Evolutionary conservation across 1,284 basidiomycete genomes (phyloP), one percentile per base, ranked within the genome.

Genomic region (Heterobasidion occidentale): DNA sequence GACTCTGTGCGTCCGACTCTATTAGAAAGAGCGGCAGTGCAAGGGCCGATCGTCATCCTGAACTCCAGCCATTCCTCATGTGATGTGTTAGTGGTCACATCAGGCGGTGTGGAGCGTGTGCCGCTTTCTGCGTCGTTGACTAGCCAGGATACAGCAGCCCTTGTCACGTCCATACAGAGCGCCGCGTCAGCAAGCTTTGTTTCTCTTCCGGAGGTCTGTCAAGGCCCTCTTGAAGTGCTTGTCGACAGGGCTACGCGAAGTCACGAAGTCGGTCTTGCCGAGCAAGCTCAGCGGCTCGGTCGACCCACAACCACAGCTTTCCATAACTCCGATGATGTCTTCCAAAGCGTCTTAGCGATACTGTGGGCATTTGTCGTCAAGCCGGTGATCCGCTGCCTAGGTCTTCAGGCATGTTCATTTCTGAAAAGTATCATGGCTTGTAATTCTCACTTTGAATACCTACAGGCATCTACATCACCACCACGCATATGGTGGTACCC

Each of bases 401-500:
- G 27, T 27, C 27, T 27, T 27, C 27, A 27, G 27, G 27, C 27
- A 27, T 27, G 27, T 27, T 5, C 3, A 27, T 27, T 27, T 27
- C 5, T 27, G 5, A 27, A 5, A 27, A 5, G 0, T 6, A 6
- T 27, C 4, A 5, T 4, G 27, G 4, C 27, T 27, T 5, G 4
- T 0, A 27, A 27, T 27, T 1, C 17, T 9, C 17, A 11, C 19
- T 20, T 17, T 48, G n/a, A 17, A 9, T 48, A 0, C 4, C 19
- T 48, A 11, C 11, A 17, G 9, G 9, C 19, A 48, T 45, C 27
- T 27, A 17, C 17, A 14, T 45, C 42, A 3, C 42, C 42, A 7
- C 38, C 52, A 42, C 36, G 36, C 14, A 34, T 53, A n/a, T 38
- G 52, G 17, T 53, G 52, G 52, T 53, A 38, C n/a, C 52, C 52